phyloP scores from a whole-genome alignment of 164 flowering plant genomes.

The Amborella trichopoda region DNA sequence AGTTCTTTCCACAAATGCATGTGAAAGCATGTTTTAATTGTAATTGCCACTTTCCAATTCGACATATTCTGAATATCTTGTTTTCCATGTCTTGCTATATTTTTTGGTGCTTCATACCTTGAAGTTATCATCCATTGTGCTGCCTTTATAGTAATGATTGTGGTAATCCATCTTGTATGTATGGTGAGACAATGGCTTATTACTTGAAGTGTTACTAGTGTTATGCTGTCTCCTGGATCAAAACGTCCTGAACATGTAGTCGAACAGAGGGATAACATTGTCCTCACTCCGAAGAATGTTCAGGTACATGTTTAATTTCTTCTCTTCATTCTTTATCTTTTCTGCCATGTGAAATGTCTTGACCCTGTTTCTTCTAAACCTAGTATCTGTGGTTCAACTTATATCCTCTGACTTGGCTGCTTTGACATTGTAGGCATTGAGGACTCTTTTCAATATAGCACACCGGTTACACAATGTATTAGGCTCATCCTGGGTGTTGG shows the following conservation, averaged over 20 bases:
- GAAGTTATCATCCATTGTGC: too few species aligned
- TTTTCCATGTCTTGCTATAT: too few species aligned
- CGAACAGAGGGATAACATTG: slow-evolving; percentile 66
- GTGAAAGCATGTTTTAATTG: too few species aligned
- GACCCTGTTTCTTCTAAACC: neutral
- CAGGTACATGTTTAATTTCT: slow-evolving; percentile 42
- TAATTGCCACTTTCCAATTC: too few species aligned
- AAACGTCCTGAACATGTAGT: slow-evolving; percentile 50
- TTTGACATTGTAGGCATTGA: slow-evolving; percentile 51
- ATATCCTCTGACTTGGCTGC: slow-evolving; percentile 1
- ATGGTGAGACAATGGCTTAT: too few species aligned
- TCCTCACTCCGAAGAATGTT: slow-evolving; percentile 90
- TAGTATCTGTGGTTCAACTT: neutral
- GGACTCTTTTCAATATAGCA: slow-evolving; percentile 96
- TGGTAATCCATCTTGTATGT: too few species aligned
- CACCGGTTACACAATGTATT: slow-evolving; percentile 83
- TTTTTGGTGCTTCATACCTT: too few species aligned
- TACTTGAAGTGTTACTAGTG: slow-evolving; percentile 17
- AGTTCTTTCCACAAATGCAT: too few species aligned
- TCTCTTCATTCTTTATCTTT: neutral
- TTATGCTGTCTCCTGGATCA: slow-evolving; percentile 58
- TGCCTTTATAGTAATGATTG: too few species aligned
- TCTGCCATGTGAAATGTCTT: neutral
- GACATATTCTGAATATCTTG: too few species aligned
- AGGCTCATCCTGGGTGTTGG: slow-evolving; percentile 98